These are phyloP conservation scores for Magnusiomyces ingens DNA, from an alignment of 1,139 yeast genomes.

Conservation along the genomic window DNA sequence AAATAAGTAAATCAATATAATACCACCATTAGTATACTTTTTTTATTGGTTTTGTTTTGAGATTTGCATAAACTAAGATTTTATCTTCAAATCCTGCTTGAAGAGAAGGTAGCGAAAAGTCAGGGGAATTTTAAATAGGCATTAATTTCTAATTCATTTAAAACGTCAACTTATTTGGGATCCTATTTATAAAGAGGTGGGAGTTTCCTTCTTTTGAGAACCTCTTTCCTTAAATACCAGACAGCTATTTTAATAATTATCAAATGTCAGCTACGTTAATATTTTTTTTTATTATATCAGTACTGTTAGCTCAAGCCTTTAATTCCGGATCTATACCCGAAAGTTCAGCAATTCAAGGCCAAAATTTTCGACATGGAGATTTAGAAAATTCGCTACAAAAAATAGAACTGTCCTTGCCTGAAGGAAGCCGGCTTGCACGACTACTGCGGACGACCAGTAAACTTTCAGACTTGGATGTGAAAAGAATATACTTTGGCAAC, in stretches of 20 bases:
- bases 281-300: background rate
- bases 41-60: too few relatives aligned
- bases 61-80: too few relatives aligned
- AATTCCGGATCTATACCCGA: constrained; percentile 29
- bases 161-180: too few relatives aligned
- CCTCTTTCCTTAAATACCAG: too few relatives aligned
- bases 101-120: too few relatives aligned
- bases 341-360: constrained; percentile 22
- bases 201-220: too few relatives aligned
- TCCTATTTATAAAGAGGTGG: too few relatives aligned
- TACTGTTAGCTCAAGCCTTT: constrained; percentile 18
- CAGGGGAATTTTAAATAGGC: too few relatives aligned
- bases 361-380: constrained; percentile 26
- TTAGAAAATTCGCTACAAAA: constrained; percentile 24
- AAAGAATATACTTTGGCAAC: constrained; percentile 26
- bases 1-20: too few relatives aligned
- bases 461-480: constrained; percentile 22
- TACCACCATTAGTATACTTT: too few relatives aligned
- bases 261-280: background rate
- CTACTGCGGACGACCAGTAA: constrained; percentile 15
- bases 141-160: too few relatives aligned
- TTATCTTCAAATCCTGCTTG: too few relatives aligned
- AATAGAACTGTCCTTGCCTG: constrained; percentile 13
- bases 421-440: background rate
- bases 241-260: background rate